Conservation (phyloP, 768 basidiomycete genomes). For the Amanita pallidorosea region DNA sequence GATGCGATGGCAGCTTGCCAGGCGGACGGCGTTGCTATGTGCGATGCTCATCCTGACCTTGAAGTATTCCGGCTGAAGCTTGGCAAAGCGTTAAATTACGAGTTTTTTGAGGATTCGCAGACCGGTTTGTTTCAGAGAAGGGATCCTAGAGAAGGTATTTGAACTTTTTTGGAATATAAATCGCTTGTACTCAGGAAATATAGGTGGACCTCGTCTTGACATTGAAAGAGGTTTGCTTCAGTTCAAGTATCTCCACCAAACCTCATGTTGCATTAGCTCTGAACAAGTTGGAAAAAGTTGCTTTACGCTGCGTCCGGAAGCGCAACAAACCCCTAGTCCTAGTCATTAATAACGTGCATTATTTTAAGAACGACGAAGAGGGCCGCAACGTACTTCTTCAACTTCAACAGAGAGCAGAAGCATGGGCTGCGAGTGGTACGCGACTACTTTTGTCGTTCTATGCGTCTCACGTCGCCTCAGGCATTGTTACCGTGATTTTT, state of each 20-base stretch:
- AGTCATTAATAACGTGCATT: slow-evolving; percentile 72
- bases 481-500: slow-evolving; percentile 73
- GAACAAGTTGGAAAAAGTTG: slow-evolving; percentile 82
- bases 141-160: slow-evolving; percentile 68
- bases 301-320: slow-evolving; percentile 46
- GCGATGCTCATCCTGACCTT: slow-evolving; percentile 78
- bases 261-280: slow-evolving; percentile 32
- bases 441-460: slow-evolving; percentile 11
- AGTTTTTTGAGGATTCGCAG: slow-evolving; percentile 78
- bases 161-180: background rate
- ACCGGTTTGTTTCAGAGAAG: slow-evolving; percentile 70
- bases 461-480: slow-evolving; percentile 18
- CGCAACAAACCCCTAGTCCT: slow-evolving; percentile 65
- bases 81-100: slow-evolving; percentile 79
- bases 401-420: slow-evolving; percentile 76
- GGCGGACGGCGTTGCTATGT: slow-evolving; percentile 63
- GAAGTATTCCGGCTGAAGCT: slow-evolving; percentile 80
- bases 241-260: background rate
- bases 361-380: slow-evolving; percentile 66
- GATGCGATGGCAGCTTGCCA: slow-evolving; percentile 68
- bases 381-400: slow-evolving; percentile 75
- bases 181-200: background rate
- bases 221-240: slow-evolving; percentile 57
- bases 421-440: slow-evolving; percentile 72
- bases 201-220: slow-evolving; percentile 68